phyloP scores from a whole-genome alignment of 768 basidiomycete species.

The Suillus paluster region DNA sequence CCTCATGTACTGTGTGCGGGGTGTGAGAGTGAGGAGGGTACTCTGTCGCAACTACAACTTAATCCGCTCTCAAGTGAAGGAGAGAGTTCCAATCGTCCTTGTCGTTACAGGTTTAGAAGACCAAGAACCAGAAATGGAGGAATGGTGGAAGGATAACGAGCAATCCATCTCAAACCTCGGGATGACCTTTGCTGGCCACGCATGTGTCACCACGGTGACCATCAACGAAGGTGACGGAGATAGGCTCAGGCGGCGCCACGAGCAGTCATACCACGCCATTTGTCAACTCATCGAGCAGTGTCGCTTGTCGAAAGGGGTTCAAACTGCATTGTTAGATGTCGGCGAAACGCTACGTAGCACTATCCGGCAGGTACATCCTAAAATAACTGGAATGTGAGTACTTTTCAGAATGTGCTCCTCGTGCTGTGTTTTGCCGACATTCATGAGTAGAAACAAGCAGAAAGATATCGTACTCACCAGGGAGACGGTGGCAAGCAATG shows the following conservation, averaged over 20 bases:
- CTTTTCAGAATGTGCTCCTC: background rate
- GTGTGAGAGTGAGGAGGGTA: constrained; percentile 28
- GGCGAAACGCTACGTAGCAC: background rate
- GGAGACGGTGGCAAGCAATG: constrained; percentile 34
- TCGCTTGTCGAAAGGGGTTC: background rate
- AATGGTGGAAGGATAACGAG: constrained; percentile 46
- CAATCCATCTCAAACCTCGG: constrained; percentile 31
- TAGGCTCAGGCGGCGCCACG: background rate
- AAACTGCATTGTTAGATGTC: background rate
- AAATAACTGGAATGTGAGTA: background rate
- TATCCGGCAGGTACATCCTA: background rate
- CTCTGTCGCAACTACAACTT: constrained; percentile 34
- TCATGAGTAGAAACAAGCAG: background rate
- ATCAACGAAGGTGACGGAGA: no score
- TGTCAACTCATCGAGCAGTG: constrained; percentile 5
- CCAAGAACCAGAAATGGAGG: constrained; percentile 35
- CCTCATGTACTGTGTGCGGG: constrained; percentile 39
- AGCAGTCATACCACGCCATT: constrained; percentile 12
- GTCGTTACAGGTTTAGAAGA: constrained; percentile 40
- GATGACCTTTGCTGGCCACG: constrained; percentile 44
- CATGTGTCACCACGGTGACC: constrained; percentile 36
- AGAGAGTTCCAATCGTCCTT: constrained; percentile 33
- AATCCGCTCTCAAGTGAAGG: constrained; percentile 33
- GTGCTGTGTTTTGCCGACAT: background rate
- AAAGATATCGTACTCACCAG: constrained; percentile 14